Evolutionary conservation across 805 yeast genomes (phyloP).

Genomic region (Cyberlindnera misumaiensis): DNA sequence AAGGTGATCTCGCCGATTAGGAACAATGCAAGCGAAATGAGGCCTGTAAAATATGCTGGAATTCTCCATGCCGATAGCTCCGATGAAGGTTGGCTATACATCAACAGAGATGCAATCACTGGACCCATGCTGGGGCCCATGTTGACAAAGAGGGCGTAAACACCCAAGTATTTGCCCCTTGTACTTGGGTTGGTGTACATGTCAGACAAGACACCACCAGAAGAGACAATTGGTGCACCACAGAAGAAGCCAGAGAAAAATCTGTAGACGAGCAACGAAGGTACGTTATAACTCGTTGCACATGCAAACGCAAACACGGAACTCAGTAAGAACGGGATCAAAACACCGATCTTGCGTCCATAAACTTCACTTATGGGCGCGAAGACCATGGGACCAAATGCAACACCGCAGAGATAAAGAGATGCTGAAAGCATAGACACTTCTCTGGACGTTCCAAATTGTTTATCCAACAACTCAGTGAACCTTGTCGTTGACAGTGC

Average conservation of each 20-base stretch:
- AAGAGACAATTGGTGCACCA: constrained; percentile 52
- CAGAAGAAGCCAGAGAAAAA: constrained; percentile 56
- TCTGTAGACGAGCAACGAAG: constrained; percentile 45
- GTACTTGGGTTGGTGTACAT: constrained; percentile 36
- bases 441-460: constrained; percentile 38
- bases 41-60: constrained; percentile 46
- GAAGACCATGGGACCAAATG: constrained; percentile 51
- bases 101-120: constrained; percentile 40
- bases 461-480: constrained; percentile 25
- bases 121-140: constrained; percentile 40
- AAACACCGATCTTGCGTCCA: constrained; percentile 37
- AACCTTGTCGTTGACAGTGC: constrained; percentile 35
- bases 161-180: constrained; percentile 49
- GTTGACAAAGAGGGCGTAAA: constrained; percentile 42
- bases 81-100: constrained; percentile 28
- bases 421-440: constrained; percentile 49
- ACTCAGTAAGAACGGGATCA: constrained; percentile 34
- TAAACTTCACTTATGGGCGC: constrained; percentile 46
- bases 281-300: constrained; percentile 43
- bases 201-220: constrained; percentile 52
- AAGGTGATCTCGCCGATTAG: constrained; percentile 30
- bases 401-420: constrained; percentile 58
- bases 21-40: constrained; percentile 29
- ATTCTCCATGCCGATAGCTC: constrained; percentile 48
- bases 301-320: constrained; percentile 41